Conservation (phyloP, 2,329 filamentous ascomycete genomes). For the Fusarium sp. region DNA sequence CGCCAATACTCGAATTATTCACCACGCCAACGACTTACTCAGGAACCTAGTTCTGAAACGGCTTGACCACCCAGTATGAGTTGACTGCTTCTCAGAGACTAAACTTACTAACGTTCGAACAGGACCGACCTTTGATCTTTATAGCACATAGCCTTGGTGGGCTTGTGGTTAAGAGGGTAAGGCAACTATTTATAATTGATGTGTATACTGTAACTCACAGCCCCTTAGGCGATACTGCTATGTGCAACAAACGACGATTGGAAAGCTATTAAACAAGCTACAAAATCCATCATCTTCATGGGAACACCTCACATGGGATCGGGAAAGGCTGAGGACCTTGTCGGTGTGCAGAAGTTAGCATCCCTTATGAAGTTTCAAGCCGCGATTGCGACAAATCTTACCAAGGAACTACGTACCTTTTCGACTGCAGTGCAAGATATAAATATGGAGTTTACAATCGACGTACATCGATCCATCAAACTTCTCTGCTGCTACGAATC, state of each 20-base stretch:
- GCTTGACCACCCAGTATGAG: conserved; percentile 35
- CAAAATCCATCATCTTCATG: conserved; percentile 43
- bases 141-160: conserved; percentile 43
- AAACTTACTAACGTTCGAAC: neutral
- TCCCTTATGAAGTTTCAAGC: conserved; percentile 36
- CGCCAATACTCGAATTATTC: conserved; percentile 44
- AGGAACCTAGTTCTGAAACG: conserved; percentile 41
- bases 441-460: conserved; percentile 43
- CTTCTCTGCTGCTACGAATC: conserved; percentile 44
- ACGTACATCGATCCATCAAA: conserved; percentile 42
- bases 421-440: conserved; percentile 42
- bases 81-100: neutral
- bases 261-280: conserved; percentile 35
- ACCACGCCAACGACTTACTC: conserved; percentile 41
- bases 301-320: conserved; percentile 45
- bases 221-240: conserved; percentile 33
- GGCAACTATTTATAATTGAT: conserved; percentile 34
- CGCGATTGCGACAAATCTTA: conserved; percentile 37
- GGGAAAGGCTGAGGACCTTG: conserved; percentile 38
- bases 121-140: conserved; percentile 40
- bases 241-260: conserved; percentile 42
- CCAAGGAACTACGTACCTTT: conserved; percentile 40
- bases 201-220: neutral
- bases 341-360: conserved; percentile 39
- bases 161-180: conserved; percentile 38